Evolutionary conservation across 2,329 filamentous ascomycete genomes (phyloP).

Genomic region (Ceratocystis cacaofunesta): DNA sequence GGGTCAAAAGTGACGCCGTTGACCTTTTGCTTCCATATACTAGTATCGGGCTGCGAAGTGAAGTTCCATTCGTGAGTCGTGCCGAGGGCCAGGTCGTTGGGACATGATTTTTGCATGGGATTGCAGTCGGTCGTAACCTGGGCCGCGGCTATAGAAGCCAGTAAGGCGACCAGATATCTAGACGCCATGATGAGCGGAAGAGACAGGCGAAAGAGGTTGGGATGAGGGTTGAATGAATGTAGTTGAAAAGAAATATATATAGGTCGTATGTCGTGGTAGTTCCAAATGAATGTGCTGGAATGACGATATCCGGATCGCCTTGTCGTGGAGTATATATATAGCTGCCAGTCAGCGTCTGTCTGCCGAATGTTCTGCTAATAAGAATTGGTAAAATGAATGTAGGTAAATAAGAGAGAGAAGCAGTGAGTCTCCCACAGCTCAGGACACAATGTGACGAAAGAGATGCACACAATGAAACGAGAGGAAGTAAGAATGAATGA

Average conservation of each 20-base stretch:
- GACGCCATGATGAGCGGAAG: neutral
- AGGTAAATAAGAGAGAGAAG: neutral
- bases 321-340: too few relatives aligned
- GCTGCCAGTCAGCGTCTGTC: neutral
- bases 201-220: neutral
- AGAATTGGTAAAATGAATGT: neutral
- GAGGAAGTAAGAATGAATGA: neutral
- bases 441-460: neutral
- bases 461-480: neutral
- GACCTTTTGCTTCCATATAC: slow-evolving; percentile 53
- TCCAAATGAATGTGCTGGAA: neutral
- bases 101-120: slow-evolving; percentile 56
- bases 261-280: neutral
- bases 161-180: slow-evolving; percentile 17
- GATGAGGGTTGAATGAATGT: neutral
- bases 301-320: neutral
- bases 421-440: slow-evolving; percentile 4
- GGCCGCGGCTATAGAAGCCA: slow-evolving; percentile 34
- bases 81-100: slow-evolving; percentile 55
- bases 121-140: slow-evolving; percentile 71
- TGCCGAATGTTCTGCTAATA: neutral
- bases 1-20: slow-evolving; percentile 46
- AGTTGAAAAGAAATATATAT: neutral
- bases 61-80: slow-evolving; percentile 48
- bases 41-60: slow-evolving; percentile 43